Base-by-base conservation (phyloP, 805 yeast genomes). In the Candida michaelii region DNA sequence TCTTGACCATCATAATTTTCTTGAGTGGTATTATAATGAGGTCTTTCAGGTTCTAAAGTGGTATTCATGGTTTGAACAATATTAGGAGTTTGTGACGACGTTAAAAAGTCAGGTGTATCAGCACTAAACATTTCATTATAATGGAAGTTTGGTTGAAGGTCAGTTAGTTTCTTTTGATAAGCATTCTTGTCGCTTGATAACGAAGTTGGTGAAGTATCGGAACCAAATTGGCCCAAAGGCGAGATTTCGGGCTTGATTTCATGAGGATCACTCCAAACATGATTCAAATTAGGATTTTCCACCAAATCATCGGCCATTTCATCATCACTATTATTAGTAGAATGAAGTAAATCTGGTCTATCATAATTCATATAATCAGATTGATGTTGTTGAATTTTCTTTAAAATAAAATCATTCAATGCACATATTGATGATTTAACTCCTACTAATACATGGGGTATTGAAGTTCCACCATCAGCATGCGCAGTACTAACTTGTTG, bases 401-500 rank as follows among this genome's bases (percentile, higher is more conserved):
- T 82, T 40, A 73, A 49, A 3, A 80, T 77, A 52, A 70, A 72
- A n/a, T 79, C 69, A 51, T 77, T 76, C 62, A 80, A 66, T 47
- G 71, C 78, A 46, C 71, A 74, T 37, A 80, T 60, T 1, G 82
- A 74, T 34, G 63, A 65, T 52, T 62, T 68, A 8, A 63, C 58
- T 1, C 91, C 93, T 17, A 78, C 81, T 30, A 85, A 62, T 2
- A 83, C 77, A 60, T 85, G 93, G 1, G 90, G 89, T 11, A 80
- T 69, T 15, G 76, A 74, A 3, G 79, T 69, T 1, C 87, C 86
- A 4, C 59, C 63, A 23, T 73, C 77, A 13, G 74, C 72, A 55
- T 69, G 79, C 0, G 93, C 91, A 44, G 73, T 75, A 42, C 79
- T 79, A 5, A 86, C 93, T 56, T 85, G 91, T 54, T 83, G 89